Conservation (phyloP, 345 rosid species). For the Populus alba region DNA sequence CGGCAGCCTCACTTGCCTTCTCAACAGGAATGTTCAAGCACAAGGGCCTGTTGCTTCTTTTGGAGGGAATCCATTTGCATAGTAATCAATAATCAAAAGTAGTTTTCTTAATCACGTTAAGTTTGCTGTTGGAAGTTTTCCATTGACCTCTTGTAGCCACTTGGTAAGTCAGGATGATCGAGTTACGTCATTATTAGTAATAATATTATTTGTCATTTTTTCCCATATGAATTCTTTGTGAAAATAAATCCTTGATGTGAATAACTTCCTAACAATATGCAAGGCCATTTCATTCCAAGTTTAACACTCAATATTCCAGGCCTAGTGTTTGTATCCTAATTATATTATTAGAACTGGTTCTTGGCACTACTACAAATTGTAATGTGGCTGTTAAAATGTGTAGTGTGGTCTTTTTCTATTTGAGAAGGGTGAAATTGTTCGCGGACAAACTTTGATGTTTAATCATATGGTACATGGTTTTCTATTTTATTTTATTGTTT, state of each 20-base stretch:
- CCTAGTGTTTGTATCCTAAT: not conserved
- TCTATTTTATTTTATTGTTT: too few species aligned
- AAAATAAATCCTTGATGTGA: slow-evolving; percentile 13
- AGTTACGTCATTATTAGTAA: not conserved
- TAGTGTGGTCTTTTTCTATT: not conserved
- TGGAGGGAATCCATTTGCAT: slow-evolving; percentile 91
- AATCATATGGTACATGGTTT: too few species aligned
- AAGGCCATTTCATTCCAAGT: slow-evolving; percentile 4
- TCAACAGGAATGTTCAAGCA: slow-evolving; percentile 52
- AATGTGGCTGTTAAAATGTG: not conserved
- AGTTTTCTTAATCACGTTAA: not conserved
- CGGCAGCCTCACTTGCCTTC: not conserved
- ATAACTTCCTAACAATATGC: slow-evolving; percentile 2
- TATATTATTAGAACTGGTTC: not conserved
- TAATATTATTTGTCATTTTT: not conserved
- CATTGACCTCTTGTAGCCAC: slow-evolving; percentile 2
- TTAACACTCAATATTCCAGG: not conserved
- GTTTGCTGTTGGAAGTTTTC: slow-evolving; percentile 4
- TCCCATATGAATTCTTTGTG: slow-evolving; percentile 9
- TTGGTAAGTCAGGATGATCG: not conserved
- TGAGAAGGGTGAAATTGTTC: not conserved
- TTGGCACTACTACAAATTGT: not conserved
- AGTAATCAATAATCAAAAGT: slow-evolving; percentile 14
- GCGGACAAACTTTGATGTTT: too few species aligned
- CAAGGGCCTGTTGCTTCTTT: slow-evolving; percentile 76